Evolutionary conservation across 169 alveolate species (phyloP).

Genomic region (Plasmodium vivax): DNA sequence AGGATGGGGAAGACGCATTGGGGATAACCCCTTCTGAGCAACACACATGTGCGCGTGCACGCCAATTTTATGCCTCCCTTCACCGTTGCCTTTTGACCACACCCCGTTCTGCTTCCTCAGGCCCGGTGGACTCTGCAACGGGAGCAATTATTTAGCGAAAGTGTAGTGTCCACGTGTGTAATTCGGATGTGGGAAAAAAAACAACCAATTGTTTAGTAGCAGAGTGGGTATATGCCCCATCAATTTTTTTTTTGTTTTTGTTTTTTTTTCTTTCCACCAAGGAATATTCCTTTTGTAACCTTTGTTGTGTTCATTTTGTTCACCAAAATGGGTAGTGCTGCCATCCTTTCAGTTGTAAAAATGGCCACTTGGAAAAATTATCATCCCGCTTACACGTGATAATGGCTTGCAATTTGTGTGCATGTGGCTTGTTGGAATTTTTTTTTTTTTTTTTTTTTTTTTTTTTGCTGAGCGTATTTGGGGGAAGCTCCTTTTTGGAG

Average conservation of each 20-base stretch:
- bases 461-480: not conserved
- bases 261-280: not conserved
- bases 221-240: not conserved
- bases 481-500: not conserved
- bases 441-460: too few species aligned
- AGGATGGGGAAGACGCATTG: not conserved
- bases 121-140: conserved; percentile 52
- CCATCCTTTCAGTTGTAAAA: not conserved
- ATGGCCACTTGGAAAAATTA: not conserved
- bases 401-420: not conserved
- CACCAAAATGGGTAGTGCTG: not conserved
- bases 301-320: not conserved
- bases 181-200: not conserved
- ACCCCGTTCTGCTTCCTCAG: not conserved
- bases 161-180: not conserved
- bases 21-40: not conserved
- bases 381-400: not conserved
- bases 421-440: not conserved
- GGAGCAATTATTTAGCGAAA: conserved; percentile 18
- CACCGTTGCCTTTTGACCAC: not conserved
- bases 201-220: not conserved
- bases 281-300: not conserved
- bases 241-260: not conserved
- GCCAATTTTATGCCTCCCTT: not conserved
- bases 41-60: not conserved